Evolutionary conservation across 208 protist genomes (phyloP), one percentile per base, ranked within the genome.

Genomic region (Wallacemonas sp.): DNA sequence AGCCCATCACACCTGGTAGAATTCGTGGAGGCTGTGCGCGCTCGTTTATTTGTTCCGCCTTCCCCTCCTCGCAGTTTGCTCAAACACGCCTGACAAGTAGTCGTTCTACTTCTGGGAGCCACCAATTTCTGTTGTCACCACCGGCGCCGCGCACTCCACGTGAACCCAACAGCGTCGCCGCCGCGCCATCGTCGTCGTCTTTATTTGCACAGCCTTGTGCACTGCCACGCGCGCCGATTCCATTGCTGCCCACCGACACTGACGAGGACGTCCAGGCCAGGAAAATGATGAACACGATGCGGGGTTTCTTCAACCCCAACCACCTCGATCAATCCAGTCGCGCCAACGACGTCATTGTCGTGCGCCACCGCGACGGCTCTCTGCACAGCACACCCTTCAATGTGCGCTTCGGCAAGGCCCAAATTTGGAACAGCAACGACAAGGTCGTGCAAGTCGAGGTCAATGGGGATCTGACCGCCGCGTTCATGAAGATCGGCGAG

Each of bases 311-410:
- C 31, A 84, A 92, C 63, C 76, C 89, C 7, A 95, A 95, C 49
- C 65, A 92, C 65, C 79, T 95, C 16, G 89, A 95, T 50, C 85
- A 92, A 65, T 79, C 77, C 12, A 97, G 92, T 70, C 86, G 97
- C 20, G 97, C 98, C 10, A 99, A 99, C 50, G 98, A 99, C 69
- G 94, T 99, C 20, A 92, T 99, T 44, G 97, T 99, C 0, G 83
- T 99, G 3, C 82, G 91, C 22, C 98, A 99, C 67, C 72, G 81
- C 8, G 96, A 99, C 79, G 97, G 98, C 49, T 81, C 86, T 2
- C 68, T 99, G 10, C 86, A 89, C 31, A 95, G 85, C 69, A 98
- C 95, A 0, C 97, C 98, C 1, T 99, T 99, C 74, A 97, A 99
- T 67, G 94, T 99, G 14, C 91, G 98, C 31, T 99, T 99, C 70